phyloP scores from a whole-genome alignment of 202 grass and related monocot species.

The Brachypodium distachyon region DNA sequence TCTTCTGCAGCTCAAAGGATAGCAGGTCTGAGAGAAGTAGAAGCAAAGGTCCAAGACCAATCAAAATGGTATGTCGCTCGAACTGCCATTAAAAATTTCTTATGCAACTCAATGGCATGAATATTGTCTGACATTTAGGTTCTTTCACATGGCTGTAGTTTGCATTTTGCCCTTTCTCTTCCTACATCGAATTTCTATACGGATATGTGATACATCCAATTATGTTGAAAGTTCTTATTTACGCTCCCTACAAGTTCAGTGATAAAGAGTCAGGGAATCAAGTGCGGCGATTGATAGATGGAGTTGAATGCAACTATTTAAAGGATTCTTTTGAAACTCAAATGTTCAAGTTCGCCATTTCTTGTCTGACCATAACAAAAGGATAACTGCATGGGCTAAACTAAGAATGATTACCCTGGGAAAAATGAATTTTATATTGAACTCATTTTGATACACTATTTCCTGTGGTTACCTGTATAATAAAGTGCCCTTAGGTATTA shows the following conservation, averaged over 20 bases:
- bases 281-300: background rate
- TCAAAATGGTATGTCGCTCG: conserved; percentile 35
- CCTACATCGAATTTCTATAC: background rate
- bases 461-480: background rate
- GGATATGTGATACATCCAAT: background rate
- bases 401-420: background rate
- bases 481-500: background rate
- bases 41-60: background rate
- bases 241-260: background rate
- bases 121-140: background rate
- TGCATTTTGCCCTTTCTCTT: background rate
- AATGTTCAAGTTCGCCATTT: background rate
- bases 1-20: background rate
- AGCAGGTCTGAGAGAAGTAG: background rate
- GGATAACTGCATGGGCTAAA: background rate
- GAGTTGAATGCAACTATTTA: background rate
- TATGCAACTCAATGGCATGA: background rate
- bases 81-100: background rate
- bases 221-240: background rate
- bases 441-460: background rate
- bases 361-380: background rate
- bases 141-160: background rate
- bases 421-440: background rate
- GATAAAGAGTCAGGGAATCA: background rate
- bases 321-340: background rate